Base-by-base conservation (phyloP, 805 yeast genomes). In the Lachancea sp. region DNA sequence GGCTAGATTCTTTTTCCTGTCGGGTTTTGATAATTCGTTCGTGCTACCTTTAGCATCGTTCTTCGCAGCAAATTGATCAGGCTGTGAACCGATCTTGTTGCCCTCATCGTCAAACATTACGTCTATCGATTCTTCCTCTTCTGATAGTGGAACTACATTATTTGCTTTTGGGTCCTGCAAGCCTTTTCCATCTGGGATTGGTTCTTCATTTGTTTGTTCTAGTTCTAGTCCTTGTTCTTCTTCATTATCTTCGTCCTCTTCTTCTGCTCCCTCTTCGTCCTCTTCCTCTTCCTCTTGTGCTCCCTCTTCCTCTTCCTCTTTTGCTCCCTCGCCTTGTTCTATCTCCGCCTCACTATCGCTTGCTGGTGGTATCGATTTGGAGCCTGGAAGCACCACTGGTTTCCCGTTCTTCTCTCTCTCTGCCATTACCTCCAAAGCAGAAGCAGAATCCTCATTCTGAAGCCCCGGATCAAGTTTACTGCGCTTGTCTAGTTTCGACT, bases 101-200 rank as follows among this genome's bases (percentile, higher is more conserved):
- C 83, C 85, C 34, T 81, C 84, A 51, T 83, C 92, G 59, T 83
- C 89, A 55, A 82, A 83, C 15, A 78, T 68, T 43, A 81, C 47
- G 33, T 63, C 58, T 5, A 66, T 56, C 12, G 56, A 54, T 9
- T 57, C 65, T 18, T 38, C 61, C 11, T 46, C 58, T 23, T 51
- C 51, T 13, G 44, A 50, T 23, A 47, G 47, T 13, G 46, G 29
- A 6, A 7, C 29, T 12, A 12, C 36, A 8, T 46, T 18, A 38
- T 42, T 32, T 42, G 24, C 24, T 22, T 22, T 7, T 7, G 24
- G 24, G 34, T 16, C 34, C 29, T 13, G 50, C 49, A 5, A 42
- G 40, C 7, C 28, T 29, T 36, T n/a, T 17, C 23, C n/a, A 9
- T 15, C 13, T 20, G 18, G 17, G 5, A 17, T 17, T 40, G 47